Evolutionary conservation across 2,329 filamentous ascomycete species (phyloP).

Genomic region (Helminthosporium solani): DNA sequence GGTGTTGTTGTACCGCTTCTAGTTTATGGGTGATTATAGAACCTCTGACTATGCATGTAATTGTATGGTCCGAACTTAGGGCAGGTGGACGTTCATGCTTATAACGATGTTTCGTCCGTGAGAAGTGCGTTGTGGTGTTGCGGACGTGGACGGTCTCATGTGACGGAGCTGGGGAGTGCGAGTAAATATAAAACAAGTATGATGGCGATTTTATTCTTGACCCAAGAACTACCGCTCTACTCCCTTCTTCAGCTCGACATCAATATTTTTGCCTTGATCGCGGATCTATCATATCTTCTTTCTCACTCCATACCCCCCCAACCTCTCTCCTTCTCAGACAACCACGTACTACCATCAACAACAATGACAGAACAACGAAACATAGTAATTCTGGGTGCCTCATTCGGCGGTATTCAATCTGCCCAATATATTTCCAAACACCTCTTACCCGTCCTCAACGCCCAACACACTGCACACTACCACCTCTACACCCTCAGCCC

Average conservation of each 20-base stretch:
- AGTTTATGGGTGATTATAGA: too few species aligned
- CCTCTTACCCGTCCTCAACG: constrained; percentile 36
- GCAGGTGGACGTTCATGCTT: too few species aligned
- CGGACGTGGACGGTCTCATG: too few species aligned
- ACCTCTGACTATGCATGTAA: too few species aligned
- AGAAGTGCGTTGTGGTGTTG: too few species aligned
- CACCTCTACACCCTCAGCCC: constrained; percentile 58
- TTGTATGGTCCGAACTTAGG: too few species aligned
- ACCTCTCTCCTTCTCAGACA: background rate
- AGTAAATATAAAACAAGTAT: too few species aligned
- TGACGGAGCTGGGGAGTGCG: too few species aligned
- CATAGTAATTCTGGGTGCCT: constrained; percentile 39
- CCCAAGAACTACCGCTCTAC: too few species aligned
- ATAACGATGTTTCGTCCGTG: too few species aligned
- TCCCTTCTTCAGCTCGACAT: background rate
- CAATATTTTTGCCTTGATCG: background rate
- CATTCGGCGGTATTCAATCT: constrained; percentile 27
- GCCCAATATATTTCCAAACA: constrained; percentile 41
- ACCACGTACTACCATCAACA: background rate
- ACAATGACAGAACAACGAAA: constrained; percentile 37
- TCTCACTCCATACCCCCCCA: background rate
- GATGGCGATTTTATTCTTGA: too few species aligned
- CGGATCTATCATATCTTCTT: background rate
- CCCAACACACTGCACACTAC: constrained; percentile 40
- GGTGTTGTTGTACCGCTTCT: too few species aligned